phyloP scores from a whole-genome alignment of 768 basidiomycete species.

The Kwoniella europaea region DNA sequence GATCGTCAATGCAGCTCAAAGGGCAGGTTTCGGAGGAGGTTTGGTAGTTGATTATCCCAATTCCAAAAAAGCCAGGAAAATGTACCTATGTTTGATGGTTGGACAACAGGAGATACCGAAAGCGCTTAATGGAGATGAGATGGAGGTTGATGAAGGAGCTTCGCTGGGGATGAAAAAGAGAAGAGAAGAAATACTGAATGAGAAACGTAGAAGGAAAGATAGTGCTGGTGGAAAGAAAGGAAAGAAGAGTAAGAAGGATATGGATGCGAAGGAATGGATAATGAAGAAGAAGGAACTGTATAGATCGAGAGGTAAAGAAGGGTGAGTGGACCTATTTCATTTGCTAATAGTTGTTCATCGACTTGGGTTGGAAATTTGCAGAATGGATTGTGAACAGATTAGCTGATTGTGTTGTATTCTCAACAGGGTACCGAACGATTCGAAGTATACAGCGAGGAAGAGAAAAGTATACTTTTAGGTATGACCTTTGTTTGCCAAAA shows the following conservation, averaged over 20 bases:
- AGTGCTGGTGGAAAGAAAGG: slow-evolving; percentile 69
- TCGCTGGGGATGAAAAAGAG: slow-evolving; percentile 32
- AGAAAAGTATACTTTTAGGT: slow-evolving; percentile 74
- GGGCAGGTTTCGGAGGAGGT: slow-evolving; percentile 95
- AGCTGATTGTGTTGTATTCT: slow-evolving; percentile 74
- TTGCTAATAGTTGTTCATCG: slow-evolving; percentile 6
- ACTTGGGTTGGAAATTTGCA: background rate
- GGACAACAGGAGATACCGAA: slow-evolving; percentile 80
- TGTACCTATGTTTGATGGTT: slow-evolving; percentile 90
- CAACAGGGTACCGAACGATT: slow-evolving; percentile 68
- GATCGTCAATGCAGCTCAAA: slow-evolving; percentile 88
- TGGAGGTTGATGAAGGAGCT: slow-evolving; percentile 59
- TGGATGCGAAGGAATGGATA: slow-evolving; percentile 81
- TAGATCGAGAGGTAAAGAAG: slow-evolving; percentile 57
- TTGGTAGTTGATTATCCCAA: slow-evolving; percentile 97
- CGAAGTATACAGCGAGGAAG: slow-evolving; percentile 85
- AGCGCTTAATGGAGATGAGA: slow-evolving; percentile 68
- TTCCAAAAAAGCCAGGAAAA: slow-evolving; percentile 91
- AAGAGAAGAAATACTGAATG: slow-evolving; percentile 62
- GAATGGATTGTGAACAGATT: background rate
- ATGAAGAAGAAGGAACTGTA: slow-evolving; percentile 85
- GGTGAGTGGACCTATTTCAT: slow-evolving; percentile 61
- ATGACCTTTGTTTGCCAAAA: background rate
- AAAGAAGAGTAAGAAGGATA: slow-evolving; percentile 64
- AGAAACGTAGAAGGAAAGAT: slow-evolving; percentile 74